These are phyloP conservation scores for Henckelia pumila DNA, from an alignment of 257 asterid genomes.

Conservation along the genomic window DNA sequence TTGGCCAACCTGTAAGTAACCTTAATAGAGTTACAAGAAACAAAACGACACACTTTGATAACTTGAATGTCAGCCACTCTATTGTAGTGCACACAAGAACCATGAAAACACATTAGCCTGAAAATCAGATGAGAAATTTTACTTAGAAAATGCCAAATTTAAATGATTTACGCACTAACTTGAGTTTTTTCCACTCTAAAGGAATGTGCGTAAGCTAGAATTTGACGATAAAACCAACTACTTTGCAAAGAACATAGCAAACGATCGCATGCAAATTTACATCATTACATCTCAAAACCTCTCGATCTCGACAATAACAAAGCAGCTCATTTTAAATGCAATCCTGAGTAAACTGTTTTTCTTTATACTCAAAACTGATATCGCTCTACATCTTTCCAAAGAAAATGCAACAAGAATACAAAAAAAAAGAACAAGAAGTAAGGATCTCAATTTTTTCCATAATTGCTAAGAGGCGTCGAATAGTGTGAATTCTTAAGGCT, in stretches of 20 bases:
- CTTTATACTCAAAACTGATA: background rate
- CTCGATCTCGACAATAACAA: background rate
- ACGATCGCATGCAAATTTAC: background rate
- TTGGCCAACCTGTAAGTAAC: constrained; percentile 60
- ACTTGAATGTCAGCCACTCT: background rate
- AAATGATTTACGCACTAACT: background rate
- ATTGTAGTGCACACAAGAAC: background rate
- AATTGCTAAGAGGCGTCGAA: background rate
- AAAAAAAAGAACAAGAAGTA: background rate
- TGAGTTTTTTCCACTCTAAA: background rate
- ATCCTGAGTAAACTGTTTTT: background rate
- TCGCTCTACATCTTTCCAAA: too few species aligned
- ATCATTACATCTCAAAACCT: background rate
- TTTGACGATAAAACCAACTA: too few species aligned
- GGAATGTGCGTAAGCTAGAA: too few species aligned
- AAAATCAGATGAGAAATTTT: background rate
- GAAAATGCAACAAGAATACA: background rate
- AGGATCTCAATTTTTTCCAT: background rate
- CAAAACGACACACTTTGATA: background rate
- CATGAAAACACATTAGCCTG: background rate
- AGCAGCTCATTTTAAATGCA: too few species aligned
- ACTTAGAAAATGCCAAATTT: background rate
- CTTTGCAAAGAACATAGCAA: background rate
- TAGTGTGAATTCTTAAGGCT: too few species aligned
- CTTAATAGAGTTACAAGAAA: background rate